Base-by-base conservation (phyloP, 805 yeast species). In the Teunomyces gatunensis region DNA sequence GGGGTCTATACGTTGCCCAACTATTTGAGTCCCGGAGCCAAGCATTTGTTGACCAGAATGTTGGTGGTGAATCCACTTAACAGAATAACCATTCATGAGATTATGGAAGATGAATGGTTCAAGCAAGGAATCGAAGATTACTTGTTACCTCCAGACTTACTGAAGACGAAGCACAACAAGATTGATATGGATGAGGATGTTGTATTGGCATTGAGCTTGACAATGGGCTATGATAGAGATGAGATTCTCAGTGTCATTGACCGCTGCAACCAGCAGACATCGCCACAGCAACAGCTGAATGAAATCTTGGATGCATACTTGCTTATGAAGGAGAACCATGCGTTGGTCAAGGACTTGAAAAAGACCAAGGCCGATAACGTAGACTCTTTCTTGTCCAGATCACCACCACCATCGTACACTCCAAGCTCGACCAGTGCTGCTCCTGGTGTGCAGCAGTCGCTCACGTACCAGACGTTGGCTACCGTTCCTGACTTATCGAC, bases 271-370 rank as follows among this genome's bases (percentile, higher is more conserved):
- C 56, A 58, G 52, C 51, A 35, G 20, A 33, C 49, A 12, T 36
- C 52, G 32, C 61, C 61, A 6, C 71, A 63, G 46, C 68, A 64
- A 49, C 73, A 74, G 43, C 55, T 67, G 6, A 86, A 84, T 57
- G 96, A 90, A 65, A 85, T 90, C 39, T 74, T 89, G 57, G 96
- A 90, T 67, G 96, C 96, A 9, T 90, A 90, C 64, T 77, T 84
- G 56, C 71, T 90, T 57, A 83, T 90, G 78, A 81, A 81, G 63
- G 96, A 90, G 59, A 89, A 89, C 65, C 83, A 80, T 55, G 74
- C 79, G 20, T 72, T 87, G 49, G 85, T 86, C 46, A 81, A 79
- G 53, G 90, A 84, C 57, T 74, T 85, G 60, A 83, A 84, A 63
- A 71, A 72, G 54, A 68, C 69, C 46, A 72, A 73, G 49, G 60